These are phyloP conservation scores for Picea mariana DNA, from an alignment of 83 land plant species.

Conservation along the genomic window DNA sequence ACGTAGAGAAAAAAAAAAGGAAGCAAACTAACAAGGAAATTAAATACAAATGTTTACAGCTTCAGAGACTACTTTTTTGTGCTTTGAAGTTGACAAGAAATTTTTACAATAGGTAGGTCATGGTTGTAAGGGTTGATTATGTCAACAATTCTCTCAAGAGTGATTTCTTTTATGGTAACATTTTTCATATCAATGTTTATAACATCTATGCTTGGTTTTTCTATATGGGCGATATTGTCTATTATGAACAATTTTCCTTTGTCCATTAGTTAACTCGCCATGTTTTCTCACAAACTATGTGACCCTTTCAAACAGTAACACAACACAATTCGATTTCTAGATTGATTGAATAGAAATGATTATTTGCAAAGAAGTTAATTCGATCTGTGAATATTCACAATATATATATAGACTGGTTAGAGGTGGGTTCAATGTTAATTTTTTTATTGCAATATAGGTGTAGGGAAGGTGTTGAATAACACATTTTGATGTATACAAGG, in stretches of 20 bases:
- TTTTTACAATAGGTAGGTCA: constrained; percentile 77
- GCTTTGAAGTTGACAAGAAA: constrained; percentile 64
- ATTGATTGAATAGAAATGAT: too few relatives aligned
- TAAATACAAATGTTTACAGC: not conserved
- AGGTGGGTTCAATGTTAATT: too few relatives aligned
- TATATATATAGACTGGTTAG: too few relatives aligned
- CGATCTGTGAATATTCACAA: too few relatives aligned
- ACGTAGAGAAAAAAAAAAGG: not conserved
- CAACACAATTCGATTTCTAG: too few relatives aligned
- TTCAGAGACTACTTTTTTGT: constrained; percentile 36
- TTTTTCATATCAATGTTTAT: constrained; percentile 54
- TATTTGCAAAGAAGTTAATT: too few relatives aligned
- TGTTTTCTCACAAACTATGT: too few relatives aligned
- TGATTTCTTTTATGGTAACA: constrained; percentile 39
- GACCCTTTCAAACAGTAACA: too few relatives aligned
- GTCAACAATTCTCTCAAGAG: constrained; percentile 40
- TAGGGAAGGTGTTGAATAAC: too few relatives aligned
- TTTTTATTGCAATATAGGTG: too few relatives aligned
- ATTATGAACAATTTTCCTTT: constrained; percentile 66
- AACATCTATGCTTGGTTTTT: constrained; percentile 76
- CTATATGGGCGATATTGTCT: constrained; percentile 61
- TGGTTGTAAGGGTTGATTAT: constrained; percentile 75
- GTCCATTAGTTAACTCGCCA: constrained; percentile 37
- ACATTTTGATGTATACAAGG: too few relatives aligned
- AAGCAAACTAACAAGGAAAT: not conserved